Percentiles rank a stretch among this genome's conserved stretches.
Evolutionary conservation across 192 early-diverging fungal species (phyloP).

Genomic region (Backusella mclennaniae): DNA sequence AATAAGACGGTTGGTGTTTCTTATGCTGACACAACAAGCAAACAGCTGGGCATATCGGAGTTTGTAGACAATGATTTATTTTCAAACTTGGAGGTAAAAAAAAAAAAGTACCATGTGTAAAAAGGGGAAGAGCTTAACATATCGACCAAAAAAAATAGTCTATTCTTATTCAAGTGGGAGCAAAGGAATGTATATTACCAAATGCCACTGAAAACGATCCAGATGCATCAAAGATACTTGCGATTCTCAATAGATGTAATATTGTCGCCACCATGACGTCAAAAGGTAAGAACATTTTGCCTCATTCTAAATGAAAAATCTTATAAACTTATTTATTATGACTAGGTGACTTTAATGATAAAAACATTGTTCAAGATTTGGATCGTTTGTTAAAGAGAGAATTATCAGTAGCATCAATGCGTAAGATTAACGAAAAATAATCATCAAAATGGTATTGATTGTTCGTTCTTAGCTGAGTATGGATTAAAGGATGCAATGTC

Average conservation of each 20-base stretch:
- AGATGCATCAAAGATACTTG: conserved; percentile 67
- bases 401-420: conserved; percentile 59
- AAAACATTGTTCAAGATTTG: conserved; percentile 86
- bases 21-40: conserved; percentile 84
- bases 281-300: conserved; percentile 41
- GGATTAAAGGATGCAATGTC: conserved; percentile 71
- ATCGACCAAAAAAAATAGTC: conserved; percentile 44
- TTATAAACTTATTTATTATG: not conserved
- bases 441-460: not conserved
- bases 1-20: conserved; percentile 74
- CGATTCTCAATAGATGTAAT: conserved; percentile 72
- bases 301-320: not conserved
- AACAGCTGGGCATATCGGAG: conserved; percentile 78
- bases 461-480: conserved; percentile 56
- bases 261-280: conserved; percentile 71
- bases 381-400: conserved; percentile 72
- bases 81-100: conserved; percentile 83
- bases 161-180: conserved; percentile 87
- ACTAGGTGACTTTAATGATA: conserved; percentile 62
- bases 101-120: not conserved
- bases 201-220: conserved; percentile 48
- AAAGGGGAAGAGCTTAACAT: not conserved
- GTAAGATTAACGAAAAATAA: conserved; percentile 36
- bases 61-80: conserved; percentile 93
- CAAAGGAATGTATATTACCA: conserved; percentile 87